These are phyloP conservation scores for Diddensiella transvaalensis DNA, from an alignment of 805 yeast species.

Conservation along the genomic window DNA sequence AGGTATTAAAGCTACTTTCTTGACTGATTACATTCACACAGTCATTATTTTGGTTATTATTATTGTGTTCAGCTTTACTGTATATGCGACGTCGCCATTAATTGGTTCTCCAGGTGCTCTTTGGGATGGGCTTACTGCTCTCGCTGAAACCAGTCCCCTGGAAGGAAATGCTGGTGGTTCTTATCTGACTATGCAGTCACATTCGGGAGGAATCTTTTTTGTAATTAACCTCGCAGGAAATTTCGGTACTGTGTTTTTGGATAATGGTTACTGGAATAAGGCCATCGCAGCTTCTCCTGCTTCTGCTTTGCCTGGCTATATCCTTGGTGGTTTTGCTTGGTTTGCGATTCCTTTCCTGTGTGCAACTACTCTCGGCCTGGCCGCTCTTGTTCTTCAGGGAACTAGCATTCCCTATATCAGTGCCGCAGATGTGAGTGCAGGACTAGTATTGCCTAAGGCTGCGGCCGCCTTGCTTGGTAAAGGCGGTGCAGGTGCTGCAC, in stretches of 20 bases:
- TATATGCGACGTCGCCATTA: conserved; percentile 63
- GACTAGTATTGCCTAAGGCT: conserved; percentile 62
- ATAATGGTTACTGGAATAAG: conserved; percentile 85
- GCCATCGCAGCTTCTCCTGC: conserved; percentile 83
- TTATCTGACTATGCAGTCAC: conserved; percentile 81
- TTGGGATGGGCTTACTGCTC: conserved; percentile 64
- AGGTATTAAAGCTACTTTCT: conserved; percentile 77
- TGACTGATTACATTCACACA: conserved; percentile 79
- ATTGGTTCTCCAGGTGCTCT: conserved; percentile 82
- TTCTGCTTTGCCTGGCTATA: conserved; percentile 82
- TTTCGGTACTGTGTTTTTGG: conserved; percentile 84
- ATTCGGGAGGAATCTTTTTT: conserved; percentile 83
- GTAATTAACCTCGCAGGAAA: conserved; percentile 87
- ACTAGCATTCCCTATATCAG: conserved; percentile 73
- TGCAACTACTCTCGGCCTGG: conserved; percentile 85
- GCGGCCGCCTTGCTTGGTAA: conserved; percentile 82
- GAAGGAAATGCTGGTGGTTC: conserved; percentile 82
- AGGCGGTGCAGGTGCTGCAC: conserved; percentile 83
- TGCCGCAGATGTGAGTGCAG: conserved; percentile 71
- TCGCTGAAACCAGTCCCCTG: conserved; percentile 59
- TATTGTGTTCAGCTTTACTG: conserved; percentile 73
- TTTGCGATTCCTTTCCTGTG: conserved; percentile 82
- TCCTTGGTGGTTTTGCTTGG: conserved; percentile 87
- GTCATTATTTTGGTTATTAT: conserved; percentile 74
- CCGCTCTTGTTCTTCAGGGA: conserved; percentile 68